Evolutionary conservation across 1,139 yeast species (phyloP), one percentile per base, ranked within the genome.

Genomic region (Barnettozyma hawaiiensis): DNA sequence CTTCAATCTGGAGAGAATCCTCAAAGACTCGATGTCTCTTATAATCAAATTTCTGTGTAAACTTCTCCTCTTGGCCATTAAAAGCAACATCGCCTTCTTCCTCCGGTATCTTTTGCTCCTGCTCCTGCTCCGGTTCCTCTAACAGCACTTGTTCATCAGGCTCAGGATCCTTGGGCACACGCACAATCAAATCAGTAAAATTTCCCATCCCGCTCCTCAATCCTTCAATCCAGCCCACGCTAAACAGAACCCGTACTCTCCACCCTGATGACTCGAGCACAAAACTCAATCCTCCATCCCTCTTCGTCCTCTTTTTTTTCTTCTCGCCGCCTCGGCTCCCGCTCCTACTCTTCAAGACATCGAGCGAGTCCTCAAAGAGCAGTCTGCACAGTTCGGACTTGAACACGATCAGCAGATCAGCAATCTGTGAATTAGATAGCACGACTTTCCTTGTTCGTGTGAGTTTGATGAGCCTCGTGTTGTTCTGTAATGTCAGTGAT

Each of bases 351-450:
- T 18, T 34, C n/a, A 41, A 21, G 9, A 38, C 15, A 9, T 40
- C 46, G 7, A 44, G 15, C 2, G 40, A 6, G 3, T 33, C 39
- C 8, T n/a, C 24, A 4, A 44, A 21, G 26, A 44, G 24, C 21
- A 44, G 7, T 16, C 23, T 23, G 11, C 35, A 31, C 1, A 44
- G 7, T 1, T 38, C 38, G 1, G 35, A 37, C 28, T 44, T 39
- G 11, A 46, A 35, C 2, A 31, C 26, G 9, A 14, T 27, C 5
- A 44, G 23, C 3, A 46, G 32, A n/a, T 41, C 39, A 11, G 26
- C 11, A 4, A 46, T 36, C 26, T 46, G 45, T 12, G 32, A 21
- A 24, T 46, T 46, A 0, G 48, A 46, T 3, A 46, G 16, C 22
- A 41, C 38, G 2, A 46, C 40, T n/a, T 32, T 31, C 11, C 36